Evolutionary conservation across 495 filamentous ascomycete species (phyloP), one percentile per base, ranked within the genome.

Genomic region (Apiosordaria backusii): DNA sequence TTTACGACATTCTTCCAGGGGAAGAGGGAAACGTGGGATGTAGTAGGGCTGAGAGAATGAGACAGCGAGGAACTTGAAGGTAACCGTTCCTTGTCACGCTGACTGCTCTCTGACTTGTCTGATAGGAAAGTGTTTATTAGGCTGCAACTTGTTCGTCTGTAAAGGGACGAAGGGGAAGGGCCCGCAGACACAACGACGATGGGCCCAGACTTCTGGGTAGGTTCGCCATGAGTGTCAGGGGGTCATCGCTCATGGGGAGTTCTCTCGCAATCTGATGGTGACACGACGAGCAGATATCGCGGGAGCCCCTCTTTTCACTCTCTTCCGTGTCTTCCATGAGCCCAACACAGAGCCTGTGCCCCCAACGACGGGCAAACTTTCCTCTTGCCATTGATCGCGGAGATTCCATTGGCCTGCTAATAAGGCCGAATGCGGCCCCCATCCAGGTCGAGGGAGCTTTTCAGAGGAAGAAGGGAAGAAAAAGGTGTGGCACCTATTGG

Each of bases 41-140:
- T 4, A 61, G 59, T 66, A 66, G 59, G 64, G 59, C 64, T 66
- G 64, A 66, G 64, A 61, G 16, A 57, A 45, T 7, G 59, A 27
- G 57, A 59, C n/a, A 3, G 16, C 19, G 26, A 27, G 26, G 57
- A 59, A 18, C 26, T n/a, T 21, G 16, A 55, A 55, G 22, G n/a
- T 24, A 55, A 21, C 22, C n/a, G n/a, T 55, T 55, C 6, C 19
- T 21, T 55, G 53, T 55, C 53, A 55, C 26, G 57, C 57, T 59
- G 57, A 59, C 57, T 59, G n/a, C 22, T 59, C 9, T 24, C 21
- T 27, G 53, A 55, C 53, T 5, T 21, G 22, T 55, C 53, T 5
- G 22, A 55, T n/a, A 6, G 53, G 22, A 21, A 9, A 13, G n/a
- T 21, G 22, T 55, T 55, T 21, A 55, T 55, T 55, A 18, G 53